Percentiles rank a stretch among this genome's conserved stretches.
Conservation (phyloP, 805 yeast species). For the Myxozyma vanderwaltii region DNA sequence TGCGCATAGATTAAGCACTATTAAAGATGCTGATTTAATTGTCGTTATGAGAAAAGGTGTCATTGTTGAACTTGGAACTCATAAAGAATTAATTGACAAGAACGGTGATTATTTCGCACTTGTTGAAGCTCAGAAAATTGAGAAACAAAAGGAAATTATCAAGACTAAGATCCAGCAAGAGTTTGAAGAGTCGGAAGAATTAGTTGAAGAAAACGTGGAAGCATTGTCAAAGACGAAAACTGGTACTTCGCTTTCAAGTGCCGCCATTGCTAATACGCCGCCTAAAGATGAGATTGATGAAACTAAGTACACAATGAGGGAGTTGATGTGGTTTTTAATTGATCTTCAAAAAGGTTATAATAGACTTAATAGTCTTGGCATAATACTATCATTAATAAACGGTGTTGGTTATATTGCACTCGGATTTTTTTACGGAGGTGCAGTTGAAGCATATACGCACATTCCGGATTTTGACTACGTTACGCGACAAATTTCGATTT, state of each 20-base stretch:
- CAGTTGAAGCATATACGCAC: constrained; percentile 21
- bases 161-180: not conserved
- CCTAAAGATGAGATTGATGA: not conserved
- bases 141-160: constrained; percentile 15
- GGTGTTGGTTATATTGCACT: constrained; percentile 26
- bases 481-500: constrained; percentile 9
- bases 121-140: constrained; percentile 39
- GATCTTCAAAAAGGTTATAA: not conserved
- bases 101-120: constrained; percentile 36
- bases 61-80: constrained; percentile 48
- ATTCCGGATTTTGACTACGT: constrained; percentile 23
- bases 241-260: constrained; percentile 8
- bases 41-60: constrained; percentile 50
- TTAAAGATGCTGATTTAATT: constrained; percentile 52
- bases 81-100: constrained; percentile 37
- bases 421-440: constrained; percentile 26
- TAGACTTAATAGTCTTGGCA: not conserved
- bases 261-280: not conserved
- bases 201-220: not conserved
- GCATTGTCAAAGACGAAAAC: constrained; percentile 14
- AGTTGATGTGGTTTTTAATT: not conserved
- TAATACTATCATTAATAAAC: constrained; percentile 1
- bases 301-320: not conserved
- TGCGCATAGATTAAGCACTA: constrained; percentile 55
- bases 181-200: not conserved